These are phyloP conservation scores for Phenoliferia sp. DNA, from an alignment of 1,284 basidiomycete genomes.

Conservation along the genomic window DNA sequence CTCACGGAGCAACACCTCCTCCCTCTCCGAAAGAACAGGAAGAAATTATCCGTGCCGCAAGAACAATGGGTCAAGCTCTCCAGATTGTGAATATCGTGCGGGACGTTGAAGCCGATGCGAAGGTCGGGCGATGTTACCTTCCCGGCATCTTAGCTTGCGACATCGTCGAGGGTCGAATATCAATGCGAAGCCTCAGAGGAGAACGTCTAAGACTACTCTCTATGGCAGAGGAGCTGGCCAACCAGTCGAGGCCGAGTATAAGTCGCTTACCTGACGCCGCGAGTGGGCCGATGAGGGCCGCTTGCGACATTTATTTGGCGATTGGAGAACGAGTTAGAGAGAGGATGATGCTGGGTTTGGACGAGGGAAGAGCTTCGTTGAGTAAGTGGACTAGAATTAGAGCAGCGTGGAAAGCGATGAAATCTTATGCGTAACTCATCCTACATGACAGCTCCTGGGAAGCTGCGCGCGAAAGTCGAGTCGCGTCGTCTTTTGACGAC, in stretches of 20 bases:
- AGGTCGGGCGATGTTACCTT: constrained; percentile 44
- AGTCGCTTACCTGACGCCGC: constrained; percentile 40
- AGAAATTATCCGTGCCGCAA: constrained; percentile 33
- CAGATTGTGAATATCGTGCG: constrained; percentile 47
- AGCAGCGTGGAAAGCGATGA: not conserved
- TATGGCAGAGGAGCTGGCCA: not conserved
- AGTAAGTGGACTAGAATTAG: not conserved
- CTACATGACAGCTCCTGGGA: too few species aligned
- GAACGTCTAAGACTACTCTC: not conserved
- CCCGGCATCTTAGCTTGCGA: constrained; percentile 40
- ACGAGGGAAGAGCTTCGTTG: not conserved
- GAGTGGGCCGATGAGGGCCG: constrained; percentile 41
- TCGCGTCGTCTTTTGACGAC: too few species aligned
- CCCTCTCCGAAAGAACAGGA: not conserved
- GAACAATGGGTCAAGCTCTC: constrained; percentile 46
- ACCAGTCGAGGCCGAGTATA: constrained; percentile 35
- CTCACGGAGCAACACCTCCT: constrained; percentile 23
- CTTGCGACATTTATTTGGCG: constrained; percentile 44
- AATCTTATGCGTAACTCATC: too few species aligned
- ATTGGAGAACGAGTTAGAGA: constrained; percentile 30
- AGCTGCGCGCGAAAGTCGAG: too few species aligned
- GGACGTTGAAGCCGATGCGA: constrained; percentile 45
- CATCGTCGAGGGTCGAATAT: not conserved
- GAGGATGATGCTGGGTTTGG: not conserved
- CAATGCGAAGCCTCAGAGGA: not conserved